phyloP scores from a whole-genome alignment of 345 rosid genomes.

The Salix caprea region DNA sequence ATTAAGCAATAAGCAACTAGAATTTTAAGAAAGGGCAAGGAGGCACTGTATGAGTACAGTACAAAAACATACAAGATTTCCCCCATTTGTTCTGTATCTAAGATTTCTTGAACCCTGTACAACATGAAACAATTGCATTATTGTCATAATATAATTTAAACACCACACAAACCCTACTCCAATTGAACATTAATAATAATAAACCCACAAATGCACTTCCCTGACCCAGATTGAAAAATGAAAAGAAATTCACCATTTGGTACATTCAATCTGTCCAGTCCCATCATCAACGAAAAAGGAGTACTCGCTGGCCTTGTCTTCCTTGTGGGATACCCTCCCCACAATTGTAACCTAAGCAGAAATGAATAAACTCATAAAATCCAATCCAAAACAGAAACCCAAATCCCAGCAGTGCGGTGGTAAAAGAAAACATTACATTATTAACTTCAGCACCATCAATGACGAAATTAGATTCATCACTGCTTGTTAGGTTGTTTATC shows the following conservation, averaged over 20 bases:
- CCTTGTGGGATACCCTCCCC: slow-evolving; percentile 64
- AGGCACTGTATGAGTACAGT: neutral
- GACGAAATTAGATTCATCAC: slow-evolving; percentile 28
- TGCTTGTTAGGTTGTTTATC: slow-evolving; percentile 23
- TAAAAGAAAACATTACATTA: slow-evolving; percentile 7
- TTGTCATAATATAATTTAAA: neutral
- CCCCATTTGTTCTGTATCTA: slow-evolving; percentile 72
- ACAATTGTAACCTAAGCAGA: slow-evolving; percentile 34
- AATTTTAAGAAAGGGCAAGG: neutral
- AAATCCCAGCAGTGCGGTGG: neutral
- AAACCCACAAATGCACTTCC: neutral
- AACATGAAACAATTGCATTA: slow-evolving; percentile 13
- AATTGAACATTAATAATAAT: neutral
- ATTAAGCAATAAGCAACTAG: neutral
- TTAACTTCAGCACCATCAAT: slow-evolving; percentile 30
- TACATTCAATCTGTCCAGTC: slow-evolving; percentile 76
- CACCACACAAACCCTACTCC: neutral
- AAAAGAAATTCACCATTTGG: slow-evolving; percentile 52
- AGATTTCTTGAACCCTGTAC: slow-evolving; percentile 72
- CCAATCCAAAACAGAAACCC: neutral
- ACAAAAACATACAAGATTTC: slow-evolving; percentile 50
- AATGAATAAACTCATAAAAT: neutral
- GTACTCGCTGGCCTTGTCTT: slow-evolving; percentile 66
- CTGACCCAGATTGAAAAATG: neutral
- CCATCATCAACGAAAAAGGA: slow-evolving; percentile 75